Evolutionary conservation across 768 basidiomycete genomes (phyloP).

Genomic region (Psilocybe cubensis): DNA sequence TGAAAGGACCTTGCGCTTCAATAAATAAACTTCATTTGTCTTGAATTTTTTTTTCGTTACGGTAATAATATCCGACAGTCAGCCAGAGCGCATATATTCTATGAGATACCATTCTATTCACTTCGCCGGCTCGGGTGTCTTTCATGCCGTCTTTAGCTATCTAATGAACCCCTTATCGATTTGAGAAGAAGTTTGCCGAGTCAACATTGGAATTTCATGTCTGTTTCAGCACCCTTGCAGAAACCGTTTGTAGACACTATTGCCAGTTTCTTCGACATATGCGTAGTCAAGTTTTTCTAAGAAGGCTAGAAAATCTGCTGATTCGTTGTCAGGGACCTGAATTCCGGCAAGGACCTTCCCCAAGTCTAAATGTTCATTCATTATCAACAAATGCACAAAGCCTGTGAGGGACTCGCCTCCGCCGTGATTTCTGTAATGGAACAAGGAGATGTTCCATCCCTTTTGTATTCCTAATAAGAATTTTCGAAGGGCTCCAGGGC

Average conservation of each 20-base stretch:
- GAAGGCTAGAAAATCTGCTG: conserved; percentile 72
- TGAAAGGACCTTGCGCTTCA: background rate
- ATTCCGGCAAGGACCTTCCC: conserved; percentile 94
- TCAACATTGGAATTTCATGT: background rate
- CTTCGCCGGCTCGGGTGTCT: no score
- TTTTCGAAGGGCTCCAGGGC: conserved; percentile 88
- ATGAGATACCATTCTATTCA: no score
- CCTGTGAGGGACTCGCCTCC: conserved; percentile 61
- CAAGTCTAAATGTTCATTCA: conserved; percentile 59
- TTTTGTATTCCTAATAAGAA: conserved; percentile 84
- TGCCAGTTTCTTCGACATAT: conserved; percentile 93
- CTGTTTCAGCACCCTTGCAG: conserved; percentile 40
- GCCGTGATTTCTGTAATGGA: conserved; percentile 98
- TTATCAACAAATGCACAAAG: background rate
- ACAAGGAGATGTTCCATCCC: conserved; percentile 94
- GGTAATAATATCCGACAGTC: no score
- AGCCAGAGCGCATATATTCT: background rate
- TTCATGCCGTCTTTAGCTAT: no score
- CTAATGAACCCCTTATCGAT: background rate
- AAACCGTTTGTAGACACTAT: conserved; percentile 81
- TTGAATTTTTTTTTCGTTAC: background rate
- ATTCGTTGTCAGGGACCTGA: conserved; percentile 79
- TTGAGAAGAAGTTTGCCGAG: background rate
- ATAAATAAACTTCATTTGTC: background rate
- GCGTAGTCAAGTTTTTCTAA: conserved; percentile 80